Conservation (phyloP, 1,284 basidiomycete species). For the Tylopilus sp. region DNA sequence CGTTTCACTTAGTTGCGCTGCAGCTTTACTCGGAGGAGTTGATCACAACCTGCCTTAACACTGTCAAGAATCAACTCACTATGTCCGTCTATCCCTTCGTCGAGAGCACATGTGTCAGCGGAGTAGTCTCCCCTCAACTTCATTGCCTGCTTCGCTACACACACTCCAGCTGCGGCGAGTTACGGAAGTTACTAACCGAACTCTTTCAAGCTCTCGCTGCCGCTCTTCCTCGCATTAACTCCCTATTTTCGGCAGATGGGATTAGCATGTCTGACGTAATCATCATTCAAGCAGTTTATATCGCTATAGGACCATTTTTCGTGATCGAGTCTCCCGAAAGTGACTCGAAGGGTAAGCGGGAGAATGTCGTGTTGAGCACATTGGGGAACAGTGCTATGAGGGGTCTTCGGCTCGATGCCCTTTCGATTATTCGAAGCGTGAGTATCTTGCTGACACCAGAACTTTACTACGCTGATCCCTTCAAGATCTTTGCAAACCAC, state of each 20-base stretch:
- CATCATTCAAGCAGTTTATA: constrained; percentile 88
- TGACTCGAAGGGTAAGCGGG: constrained; percentile 52
- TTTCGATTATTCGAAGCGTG: constrained; percentile 81
- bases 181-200: constrained; percentile 57
- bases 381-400: constrained; percentile 76
- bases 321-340: constrained; percentile 62
- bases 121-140: constrained; percentile 47
- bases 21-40: constrained; percentile 91
- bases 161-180: constrained; percentile 38
- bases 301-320: constrained; percentile 91
- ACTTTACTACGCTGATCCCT: constrained; percentile 4
- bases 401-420: constrained; percentile 74
- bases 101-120: constrained; percentile 57
- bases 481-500: constrained; percentile 84
- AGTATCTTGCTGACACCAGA: constrained; percentile 30
- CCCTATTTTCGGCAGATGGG: constrained; percentile 60
- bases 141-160: constrained; percentile 49
- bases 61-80: constrained; percentile 77
- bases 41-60: constrained; percentile 71
- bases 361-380: constrained; percentile 53
- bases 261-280: constrained; percentile 83
- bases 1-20: constrained; percentile 2
- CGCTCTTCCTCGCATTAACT: constrained; percentile 65
- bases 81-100: constrained; percentile 85
- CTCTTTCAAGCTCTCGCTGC: constrained; percentile 65